Evolutionary conservation across 768 basidiomycete genomes (phyloP).

Genomic region (Pleurotus ostreatus): DNA sequence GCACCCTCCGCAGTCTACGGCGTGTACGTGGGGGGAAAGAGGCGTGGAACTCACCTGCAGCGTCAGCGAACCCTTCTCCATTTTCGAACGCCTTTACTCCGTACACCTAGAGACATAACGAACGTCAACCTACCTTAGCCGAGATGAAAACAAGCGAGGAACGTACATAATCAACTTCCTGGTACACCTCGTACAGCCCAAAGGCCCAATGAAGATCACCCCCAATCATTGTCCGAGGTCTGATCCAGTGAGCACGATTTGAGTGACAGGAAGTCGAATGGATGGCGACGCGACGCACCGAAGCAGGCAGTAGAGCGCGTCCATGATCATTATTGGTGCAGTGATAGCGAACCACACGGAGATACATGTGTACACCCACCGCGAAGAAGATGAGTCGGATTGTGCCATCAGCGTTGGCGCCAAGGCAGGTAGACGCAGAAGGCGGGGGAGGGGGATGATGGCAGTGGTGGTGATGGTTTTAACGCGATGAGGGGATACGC

Average conservation of each 20-base stretch:
- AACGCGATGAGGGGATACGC: constrained; percentile 2
- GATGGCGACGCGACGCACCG: constrained; percentile 17
- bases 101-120: constrained; percentile 47
- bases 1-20: too few species aligned
- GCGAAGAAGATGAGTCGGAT: background rate
- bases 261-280: constrained; percentile 37
- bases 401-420: background rate
- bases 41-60: constrained; percentile 51
- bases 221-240: constrained; percentile 45
- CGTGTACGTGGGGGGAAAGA: background rate
- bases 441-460: constrained; percentile 12
- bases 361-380: constrained; percentile 38
- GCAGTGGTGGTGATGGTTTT: constrained; percentile 17
- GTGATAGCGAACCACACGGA: constrained; percentile 55
- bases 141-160: constrained; percentile 6
- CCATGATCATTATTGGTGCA: constrained; percentile 65
- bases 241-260: constrained; percentile 11
- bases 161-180: constrained; percentile 39
- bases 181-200: constrained; percentile 69
- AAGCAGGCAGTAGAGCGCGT: constrained; percentile 51
- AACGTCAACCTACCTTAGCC: background rate
- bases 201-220: constrained; percentile 86
- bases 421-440: background rate
- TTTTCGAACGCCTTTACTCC: constrained; percentile 60
- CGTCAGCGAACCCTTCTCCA: constrained; percentile 70